A percentile compares a stretch with the other conserved stretches of the same genome.
Evolutionary conservation across 352 stramenopile genomes (phyloP).

Genomic region (Phytophthora kernoviae): DNA sequence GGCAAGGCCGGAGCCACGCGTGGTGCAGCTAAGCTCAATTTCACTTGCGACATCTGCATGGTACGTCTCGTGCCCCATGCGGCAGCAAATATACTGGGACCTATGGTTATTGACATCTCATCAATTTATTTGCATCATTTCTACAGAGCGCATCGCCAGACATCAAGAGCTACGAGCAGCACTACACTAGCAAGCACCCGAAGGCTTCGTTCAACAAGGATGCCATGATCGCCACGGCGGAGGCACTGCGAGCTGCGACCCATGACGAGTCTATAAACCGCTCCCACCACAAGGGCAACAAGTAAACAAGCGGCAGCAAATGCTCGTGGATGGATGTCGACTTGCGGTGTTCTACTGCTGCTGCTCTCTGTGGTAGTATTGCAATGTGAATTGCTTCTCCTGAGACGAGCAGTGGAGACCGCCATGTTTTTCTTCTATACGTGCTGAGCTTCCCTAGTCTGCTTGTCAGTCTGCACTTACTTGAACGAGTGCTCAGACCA

Average conservation of each 20-base stretch:
- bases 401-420: not conserved
- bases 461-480: not conserved
- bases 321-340: conserved; percentile 13
- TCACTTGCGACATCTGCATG: conserved; percentile 74
- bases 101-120: too few species aligned
- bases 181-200: conserved; percentile 68
- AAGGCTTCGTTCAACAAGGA: conserved; percentile 61
- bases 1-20: conserved; percentile 52
- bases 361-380: not conserved
- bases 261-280: conserved; percentile 37
- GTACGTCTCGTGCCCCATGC: conserved; percentile 23
- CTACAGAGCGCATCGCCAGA: conserved; percentile 57
- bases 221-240: conserved; percentile 50
- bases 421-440: conserved; percentile 12
- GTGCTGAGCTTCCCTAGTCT: conserved; percentile 15
- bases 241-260: conserved; percentile 45
- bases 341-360: not conserved
- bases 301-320: conserved; percentile 23
- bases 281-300: conserved; percentile 58
- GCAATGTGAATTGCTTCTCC: not conserved
- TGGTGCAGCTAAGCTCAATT: conserved; percentile 60
- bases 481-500: not conserved
- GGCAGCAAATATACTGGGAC: not conserved
- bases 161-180: conserved; percentile 65
- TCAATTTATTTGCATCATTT: too few species aligned